phyloP scores from a whole-genome alignment of 2,329 filamentous ascomycete species.

The Talaromyces sp. region DNA sequence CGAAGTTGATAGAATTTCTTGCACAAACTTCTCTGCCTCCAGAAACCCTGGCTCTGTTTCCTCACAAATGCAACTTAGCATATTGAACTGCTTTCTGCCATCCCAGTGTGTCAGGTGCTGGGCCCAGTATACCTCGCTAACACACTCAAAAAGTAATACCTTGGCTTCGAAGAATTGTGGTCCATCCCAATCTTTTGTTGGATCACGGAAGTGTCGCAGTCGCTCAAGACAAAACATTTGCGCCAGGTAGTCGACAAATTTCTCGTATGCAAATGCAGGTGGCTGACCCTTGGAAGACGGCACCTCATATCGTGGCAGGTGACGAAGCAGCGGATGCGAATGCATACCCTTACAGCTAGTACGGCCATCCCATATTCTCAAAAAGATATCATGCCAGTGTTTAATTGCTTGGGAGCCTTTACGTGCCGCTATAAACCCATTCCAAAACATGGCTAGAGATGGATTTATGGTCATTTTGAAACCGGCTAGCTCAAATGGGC shows the following conservation, averaged over 20 bases:
- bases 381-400: slow-evolving; percentile 16
- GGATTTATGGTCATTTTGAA: background rate
- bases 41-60: background rate
- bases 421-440: slow-evolving; percentile 13
- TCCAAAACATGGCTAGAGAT: slow-evolving; percentile 4
- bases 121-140: background rate
- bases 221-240: slow-evolving; percentile 4
- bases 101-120: background rate
- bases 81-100: background rate
- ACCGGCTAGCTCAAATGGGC: slow-evolving; percentile 31
- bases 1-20: background rate
- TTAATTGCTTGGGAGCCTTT: slow-evolving; percentile 12
- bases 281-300: background rate
- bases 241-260: background rate
- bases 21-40: background rate
- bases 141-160: background rate
- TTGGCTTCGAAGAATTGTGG: background rate
- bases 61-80: background rate
- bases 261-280: background rate
- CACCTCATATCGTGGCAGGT: background rate
- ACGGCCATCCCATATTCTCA: slow-evolving; percentile 2
- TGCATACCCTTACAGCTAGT: slow-evolving; percentile 2
- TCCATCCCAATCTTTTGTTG: background rate
- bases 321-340: background rate
- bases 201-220: background rate